phyloP scores from a whole-genome alignment of 495 filamentous ascomycete species.

The Xylaria telfairii region DNA sequence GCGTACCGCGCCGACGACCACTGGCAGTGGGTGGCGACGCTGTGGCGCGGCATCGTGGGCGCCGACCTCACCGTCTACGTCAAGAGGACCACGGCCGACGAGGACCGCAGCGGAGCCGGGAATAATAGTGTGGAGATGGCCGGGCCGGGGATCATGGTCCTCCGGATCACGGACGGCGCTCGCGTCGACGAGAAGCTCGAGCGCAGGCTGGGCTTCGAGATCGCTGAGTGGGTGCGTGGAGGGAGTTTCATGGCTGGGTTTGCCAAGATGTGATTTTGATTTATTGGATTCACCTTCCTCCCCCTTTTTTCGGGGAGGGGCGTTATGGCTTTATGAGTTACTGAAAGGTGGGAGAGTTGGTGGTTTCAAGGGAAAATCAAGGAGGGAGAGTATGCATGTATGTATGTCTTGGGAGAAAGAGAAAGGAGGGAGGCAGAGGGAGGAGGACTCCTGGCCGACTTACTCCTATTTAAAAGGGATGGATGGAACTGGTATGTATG shows the following conservation, averaged over 20 bases:
- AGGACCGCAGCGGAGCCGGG: conserved; percentile 15
- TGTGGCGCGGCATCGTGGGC: conserved; percentile 88
- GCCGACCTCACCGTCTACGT: conserved; percentile 86
- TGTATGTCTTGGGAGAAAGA: background rate
- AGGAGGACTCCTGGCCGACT: background rate
- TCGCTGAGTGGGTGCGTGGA: conserved; percentile 75
- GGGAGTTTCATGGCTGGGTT: conserved; percentile 41
- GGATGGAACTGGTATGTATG: conserved; percentile 22
- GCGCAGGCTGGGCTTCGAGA: conserved; percentile 79
- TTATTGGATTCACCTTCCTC: background rate
- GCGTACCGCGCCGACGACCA: conserved; percentile 84
- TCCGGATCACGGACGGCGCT: conserved; percentile 42
- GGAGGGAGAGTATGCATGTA: background rate
- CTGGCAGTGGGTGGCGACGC: conserved; percentile 97
- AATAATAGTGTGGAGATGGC: conserved; percentile 58
- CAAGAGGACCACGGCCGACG: conserved; percentile 34
- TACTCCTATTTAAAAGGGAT: background rate
- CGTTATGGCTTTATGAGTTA: background rate
- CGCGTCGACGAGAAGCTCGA: conserved; percentile 70
- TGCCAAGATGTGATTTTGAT: conserved; percentile 15
- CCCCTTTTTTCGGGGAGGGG: background rate
- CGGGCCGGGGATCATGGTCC: conserved; percentile 46
- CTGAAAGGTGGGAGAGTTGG: background rate
- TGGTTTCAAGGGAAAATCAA: background rate
- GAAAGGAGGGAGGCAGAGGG: background rate